Conservation (phyloP, 139 green algal species). For the Closterium sp. region DNA sequence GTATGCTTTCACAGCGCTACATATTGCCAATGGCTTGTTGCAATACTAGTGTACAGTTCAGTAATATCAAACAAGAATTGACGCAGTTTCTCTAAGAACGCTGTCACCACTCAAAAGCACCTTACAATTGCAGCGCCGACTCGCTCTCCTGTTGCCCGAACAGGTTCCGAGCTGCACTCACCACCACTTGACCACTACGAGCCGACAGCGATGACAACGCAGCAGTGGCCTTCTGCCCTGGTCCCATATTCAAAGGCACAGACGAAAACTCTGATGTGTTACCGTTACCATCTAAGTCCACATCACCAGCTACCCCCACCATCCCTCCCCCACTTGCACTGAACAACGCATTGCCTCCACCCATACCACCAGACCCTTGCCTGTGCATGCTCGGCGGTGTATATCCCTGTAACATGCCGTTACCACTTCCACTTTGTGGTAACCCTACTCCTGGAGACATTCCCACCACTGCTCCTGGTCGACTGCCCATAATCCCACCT, state of each 20-base stretch:
- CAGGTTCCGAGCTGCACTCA: neutral
- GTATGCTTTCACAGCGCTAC: too few species aligned
- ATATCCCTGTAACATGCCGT: neutral
- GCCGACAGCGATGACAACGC: neutral
- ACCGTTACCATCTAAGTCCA: neutral
- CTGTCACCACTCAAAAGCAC: neutral
- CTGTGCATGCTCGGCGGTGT: neutral
- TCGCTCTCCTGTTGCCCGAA: neutral
- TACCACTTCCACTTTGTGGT: neutral
- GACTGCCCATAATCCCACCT: neutral
- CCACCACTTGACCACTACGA: neutral
- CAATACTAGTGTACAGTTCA: too few species aligned
- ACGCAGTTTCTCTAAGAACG: neutral
- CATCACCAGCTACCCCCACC: neutral
- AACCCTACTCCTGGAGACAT: neutral
- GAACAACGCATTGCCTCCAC: neutral
- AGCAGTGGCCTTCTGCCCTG: neutral
- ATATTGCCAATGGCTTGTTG: too few species aligned
- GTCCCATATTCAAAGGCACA: neutral
- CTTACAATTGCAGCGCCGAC: neutral
- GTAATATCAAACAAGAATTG: neutral
- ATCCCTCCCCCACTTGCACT: neutral
- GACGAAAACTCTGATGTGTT: neutral
- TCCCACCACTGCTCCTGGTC: neutral
- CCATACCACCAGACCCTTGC: neutral